phyloP scores from a whole-genome alignment of 2,329 filamentous ascomycete genomes.

The Kalmusia sp. region DNA sequence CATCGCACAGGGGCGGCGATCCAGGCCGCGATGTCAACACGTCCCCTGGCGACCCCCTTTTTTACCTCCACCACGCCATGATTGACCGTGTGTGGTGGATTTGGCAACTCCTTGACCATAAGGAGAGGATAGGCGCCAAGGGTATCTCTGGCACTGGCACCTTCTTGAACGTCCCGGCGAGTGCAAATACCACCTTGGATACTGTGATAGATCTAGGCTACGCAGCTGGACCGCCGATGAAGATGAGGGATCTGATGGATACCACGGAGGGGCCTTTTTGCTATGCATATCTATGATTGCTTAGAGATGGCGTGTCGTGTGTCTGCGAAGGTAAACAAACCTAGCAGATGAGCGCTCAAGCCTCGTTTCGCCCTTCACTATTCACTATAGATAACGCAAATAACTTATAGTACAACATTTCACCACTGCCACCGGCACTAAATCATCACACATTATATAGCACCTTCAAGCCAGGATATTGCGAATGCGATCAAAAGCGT shows the following conservation, averaged over 20 bases:
- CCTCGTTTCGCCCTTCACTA: neutral
- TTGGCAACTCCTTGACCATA: conserved; percentile 52
- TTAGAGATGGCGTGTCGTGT: too few species aligned
- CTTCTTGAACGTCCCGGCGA: conserved; percentile 52
- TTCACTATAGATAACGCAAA: neutral
- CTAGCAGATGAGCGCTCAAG: neutral
- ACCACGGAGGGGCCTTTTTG: conserved; percentile 43
- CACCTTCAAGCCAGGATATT: too few species aligned
- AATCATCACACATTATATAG: too few species aligned
- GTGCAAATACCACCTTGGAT: conserved; percentile 54
- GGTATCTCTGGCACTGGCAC: conserved; percentile 55
- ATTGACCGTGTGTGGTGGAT: conserved; percentile 56
- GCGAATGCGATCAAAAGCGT: too few species aligned
- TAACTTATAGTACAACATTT: neutral
- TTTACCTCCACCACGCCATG: conserved; percentile 55
- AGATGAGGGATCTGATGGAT: conserved; percentile 37
- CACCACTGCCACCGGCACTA: too few species aligned
- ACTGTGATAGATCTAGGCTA: conserved; percentile 51
- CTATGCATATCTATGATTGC: conserved; percentile 38
- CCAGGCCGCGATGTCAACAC: conserved; percentile 18
- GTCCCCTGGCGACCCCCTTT: conserved; percentile 34
- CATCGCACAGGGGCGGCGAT: too few species aligned
- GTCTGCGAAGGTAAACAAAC: too few species aligned
- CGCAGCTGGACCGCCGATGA: conserved; percentile 29
- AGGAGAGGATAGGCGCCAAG: conserved; percentile 28